Evolutionary conservation across 2,329 filamentous ascomycete genomes (phyloP), one percentile per base, ranked within the genome.

Genomic region (Harringtonia lauricola): DNA sequence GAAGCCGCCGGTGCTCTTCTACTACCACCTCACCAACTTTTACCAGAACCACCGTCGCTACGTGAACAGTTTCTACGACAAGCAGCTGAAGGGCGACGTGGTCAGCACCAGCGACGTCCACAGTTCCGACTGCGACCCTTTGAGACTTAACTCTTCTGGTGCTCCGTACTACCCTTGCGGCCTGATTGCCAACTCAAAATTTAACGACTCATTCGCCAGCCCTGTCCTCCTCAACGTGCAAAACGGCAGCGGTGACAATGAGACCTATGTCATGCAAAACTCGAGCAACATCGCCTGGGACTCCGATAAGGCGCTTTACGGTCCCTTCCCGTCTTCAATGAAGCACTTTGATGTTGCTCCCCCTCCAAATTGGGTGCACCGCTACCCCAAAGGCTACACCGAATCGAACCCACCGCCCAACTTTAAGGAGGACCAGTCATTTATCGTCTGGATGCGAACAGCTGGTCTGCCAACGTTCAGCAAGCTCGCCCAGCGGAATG

Each of bases 361-460:
- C 1, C 92, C 92, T 1, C 88, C 85, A 4, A 94, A 95, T 61
- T 98, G 92, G 92, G 59, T 65, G 17, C 57, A 71, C 13, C 74
- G 77, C 46, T 95, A 83, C 52, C 81, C 81, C 8, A 59, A 81
- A 31, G 76, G 74, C 48, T 95, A 95, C 58, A 81, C 74, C 3
- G 60, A 68, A 0, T 64, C 74, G 1, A 71, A 73, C 41, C 76
- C 74, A 2, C 79, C 86, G 19, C 87, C 88, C 0, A 65, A 92
- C 54, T 62, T 96, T 17, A 72, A 81, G 49, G 65, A 78, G 1
- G 81, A 87, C 65, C 84, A 95, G 61, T 79, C 80, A 36, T 94
- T 98, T 62, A 89, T 95, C 65, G 89, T 96, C 19, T 98, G 92
- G 92, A 98, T 98, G 92, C 81, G 92, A 54, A 94, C 94, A 2